Conservation (phyloP, 75 land plant genomes). For the Pseudotsuga menziesii region DNA sequence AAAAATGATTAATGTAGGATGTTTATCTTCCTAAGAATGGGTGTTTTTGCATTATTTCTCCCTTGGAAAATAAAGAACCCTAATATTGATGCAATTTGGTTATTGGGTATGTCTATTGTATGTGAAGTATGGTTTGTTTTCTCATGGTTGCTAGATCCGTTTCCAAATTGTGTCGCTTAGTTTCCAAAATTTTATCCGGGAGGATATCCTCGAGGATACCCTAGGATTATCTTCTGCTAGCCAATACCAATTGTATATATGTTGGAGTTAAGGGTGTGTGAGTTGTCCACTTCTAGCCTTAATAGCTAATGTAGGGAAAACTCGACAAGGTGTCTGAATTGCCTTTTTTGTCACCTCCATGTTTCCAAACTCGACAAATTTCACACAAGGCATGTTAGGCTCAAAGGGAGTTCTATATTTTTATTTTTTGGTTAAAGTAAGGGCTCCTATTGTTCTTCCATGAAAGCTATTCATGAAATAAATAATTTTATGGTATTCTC, state of each 20-base stretch:
- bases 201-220: too few relatives aligned
- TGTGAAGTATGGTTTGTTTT: slow-evolving; percentile 95
- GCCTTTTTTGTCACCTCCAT: too few relatives aligned
- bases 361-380: too few relatives aligned
- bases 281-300: too few relatives aligned
- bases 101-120: slow-evolving; percentile 95
- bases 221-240: too few relatives aligned
- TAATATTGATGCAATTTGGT: slow-evolving; percentile 80
- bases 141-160: slow-evolving; percentile 87
- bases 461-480: slow-evolving; percentile 78
- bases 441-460: slow-evolving; percentile 93
- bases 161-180: slow-evolving; percentile 88
- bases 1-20: slow-evolving; percentile 32
- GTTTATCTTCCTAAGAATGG: slow-evolving; percentile 51
- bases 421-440: slow-evolving; percentile 87
- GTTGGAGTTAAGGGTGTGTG: too few relatives aligned
- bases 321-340: slow-evolving; percentile 66
- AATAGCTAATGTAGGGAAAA: too few relatives aligned
- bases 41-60: slow-evolving; percentile 57
- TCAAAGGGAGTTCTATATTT: slow-evolving; percentile 81
- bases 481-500: slow-evolving; percentile 63
- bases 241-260: too few relatives aligned
- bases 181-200: too few relatives aligned
- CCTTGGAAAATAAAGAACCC: slow-evolving; percentile 65
- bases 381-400: slow-evolving; percentile 91